These are phyloP conservation scores for Tetrahymena borealis DNA, from an alignment of 73 alveolate species.

Conservation along the genomic window DNA sequence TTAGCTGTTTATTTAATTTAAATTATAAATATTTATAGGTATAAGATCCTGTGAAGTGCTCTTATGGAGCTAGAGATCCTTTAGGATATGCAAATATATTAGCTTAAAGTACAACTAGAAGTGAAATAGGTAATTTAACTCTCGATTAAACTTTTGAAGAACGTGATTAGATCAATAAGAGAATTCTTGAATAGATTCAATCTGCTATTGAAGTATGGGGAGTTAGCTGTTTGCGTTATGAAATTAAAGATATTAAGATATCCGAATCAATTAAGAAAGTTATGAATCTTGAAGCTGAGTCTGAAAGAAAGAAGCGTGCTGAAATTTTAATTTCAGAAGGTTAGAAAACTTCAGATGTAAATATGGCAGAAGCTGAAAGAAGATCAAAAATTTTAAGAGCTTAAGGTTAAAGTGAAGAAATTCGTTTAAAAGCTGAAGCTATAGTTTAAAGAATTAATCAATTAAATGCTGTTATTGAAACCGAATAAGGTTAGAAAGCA, in stretches of 20 bases:
- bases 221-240: conserved; percentile 68
- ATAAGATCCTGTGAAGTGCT: conserved; percentile 30
- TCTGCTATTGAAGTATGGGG: conserved; percentile 83
- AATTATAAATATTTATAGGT: not conserved
- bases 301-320: conserved; percentile 82
- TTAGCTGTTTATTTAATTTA: not conserved
- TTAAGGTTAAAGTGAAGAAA: conserved; percentile 55
- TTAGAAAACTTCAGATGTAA: conserved; percentile 51
- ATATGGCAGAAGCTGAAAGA: conserved; percentile 69
- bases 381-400: conserved; percentile 63
- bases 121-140: conserved; percentile 76
- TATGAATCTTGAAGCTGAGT: conserved; percentile 75
- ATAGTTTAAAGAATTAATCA: conserved; percentile 46
- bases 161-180: conserved; percentile 63
- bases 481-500: conserved; percentile 58
- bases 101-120: conserved; percentile 91
- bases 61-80: conserved; percentile 37
- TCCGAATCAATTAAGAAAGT: conserved; percentile 66
- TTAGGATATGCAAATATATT: conserved; percentile 41
- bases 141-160: conserved; percentile 76
- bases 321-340: conserved; percentile 74
- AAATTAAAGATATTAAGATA: conserved; percentile 77
- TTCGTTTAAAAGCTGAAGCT: conserved; percentile 60
- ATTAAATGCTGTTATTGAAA: conserved; percentile 31
- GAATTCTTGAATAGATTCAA: conserved; percentile 59